These are phyloP conservation scores for Rhododendron mucronatum DNA, from an alignment of 148 eudicot genomes.

Conservation along the genomic window DNA sequence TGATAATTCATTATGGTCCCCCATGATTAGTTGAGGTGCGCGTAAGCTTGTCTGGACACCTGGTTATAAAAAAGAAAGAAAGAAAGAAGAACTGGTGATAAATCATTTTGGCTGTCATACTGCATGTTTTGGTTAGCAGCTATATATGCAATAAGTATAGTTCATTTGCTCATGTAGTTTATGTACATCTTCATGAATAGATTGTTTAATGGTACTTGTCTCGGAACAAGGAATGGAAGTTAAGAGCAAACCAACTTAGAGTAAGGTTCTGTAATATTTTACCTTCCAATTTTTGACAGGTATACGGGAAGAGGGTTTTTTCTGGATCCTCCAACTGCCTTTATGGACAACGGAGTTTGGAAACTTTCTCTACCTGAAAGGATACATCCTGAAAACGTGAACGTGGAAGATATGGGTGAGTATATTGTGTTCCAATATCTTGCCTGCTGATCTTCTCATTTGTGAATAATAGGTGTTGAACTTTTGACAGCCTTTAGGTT, in stretches of 20 bases:
- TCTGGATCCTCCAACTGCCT: conserved; percentile 75
- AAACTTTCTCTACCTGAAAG: conserved; percentile 56
- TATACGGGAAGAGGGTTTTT: conserved; percentile 89
- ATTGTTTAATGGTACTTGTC: not conserved
- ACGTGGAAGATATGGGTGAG: conserved; percentile 50
- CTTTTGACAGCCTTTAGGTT: conserved; percentile 49
- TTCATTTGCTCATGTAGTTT: not conserved
- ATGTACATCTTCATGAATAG: not conserved
- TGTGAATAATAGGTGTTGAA: conserved; percentile 2
- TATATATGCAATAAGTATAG: not conserved
- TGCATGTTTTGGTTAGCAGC: not conserved
- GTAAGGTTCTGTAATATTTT: not conserved
- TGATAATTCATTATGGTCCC: not conserved
- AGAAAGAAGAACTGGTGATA: not conserved
- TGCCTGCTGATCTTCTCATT: not conserved
- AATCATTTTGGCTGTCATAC: not conserved
- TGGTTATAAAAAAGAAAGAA: not conserved
- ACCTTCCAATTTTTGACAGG: conserved; percentile 36
- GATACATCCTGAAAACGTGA: conserved; percentile 30
- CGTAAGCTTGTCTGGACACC: not conserved
- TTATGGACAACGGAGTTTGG: conserved; percentile 63
- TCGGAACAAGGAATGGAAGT: not conserved
- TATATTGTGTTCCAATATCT: conserved; percentile 9
- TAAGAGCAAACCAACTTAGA: not conserved
- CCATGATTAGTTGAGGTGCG: not conserved